These are phyloP conservation scores for Fraxinus angustifolia DNA, from an alignment of 305 asterid species.

Conservation along the genomic window DNA sequence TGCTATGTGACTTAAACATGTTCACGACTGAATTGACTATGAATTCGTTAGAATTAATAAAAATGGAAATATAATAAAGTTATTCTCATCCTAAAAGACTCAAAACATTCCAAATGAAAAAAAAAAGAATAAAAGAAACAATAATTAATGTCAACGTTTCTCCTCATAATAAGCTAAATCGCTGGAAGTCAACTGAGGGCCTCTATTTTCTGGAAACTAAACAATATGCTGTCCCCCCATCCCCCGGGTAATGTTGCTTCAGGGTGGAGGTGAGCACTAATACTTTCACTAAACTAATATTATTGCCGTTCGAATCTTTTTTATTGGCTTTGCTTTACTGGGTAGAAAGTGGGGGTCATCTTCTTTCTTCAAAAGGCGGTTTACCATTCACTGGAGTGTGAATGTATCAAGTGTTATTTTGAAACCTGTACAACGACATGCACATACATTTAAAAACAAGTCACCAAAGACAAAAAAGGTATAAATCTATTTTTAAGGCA, in stretches of 20 bases:
- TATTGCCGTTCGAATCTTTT: neutral
- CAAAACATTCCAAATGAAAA: too few relatives aligned
- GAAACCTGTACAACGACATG: neutral
- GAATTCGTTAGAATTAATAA: too few relatives aligned
- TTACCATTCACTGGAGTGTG: neutral
- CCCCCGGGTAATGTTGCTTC: neutral
- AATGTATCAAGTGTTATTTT: neutral
- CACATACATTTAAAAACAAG: neutral
- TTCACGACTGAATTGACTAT: neutral
- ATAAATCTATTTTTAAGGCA: too few relatives aligned
- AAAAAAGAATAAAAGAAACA: too few relatives aligned
- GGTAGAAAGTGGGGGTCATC: neutral
- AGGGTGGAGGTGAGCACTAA: neutral
- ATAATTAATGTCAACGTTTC: too few relatives aligned
- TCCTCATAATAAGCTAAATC: too few relatives aligned
- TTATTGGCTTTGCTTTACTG: neutral
- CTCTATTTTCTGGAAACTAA: too few relatives aligned
- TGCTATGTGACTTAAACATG: neutral
- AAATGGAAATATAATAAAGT: too few relatives aligned
- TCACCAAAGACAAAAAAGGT: too few relatives aligned
- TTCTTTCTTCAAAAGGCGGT: neutral
- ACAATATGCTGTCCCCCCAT: too few relatives aligned
- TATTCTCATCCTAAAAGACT: too few relatives aligned
- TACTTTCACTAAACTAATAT: neutral
- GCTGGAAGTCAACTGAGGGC: too few relatives aligned